Conservation (phyloP, 331 rosid genomes). For the Rosa hybrid region DNA sequence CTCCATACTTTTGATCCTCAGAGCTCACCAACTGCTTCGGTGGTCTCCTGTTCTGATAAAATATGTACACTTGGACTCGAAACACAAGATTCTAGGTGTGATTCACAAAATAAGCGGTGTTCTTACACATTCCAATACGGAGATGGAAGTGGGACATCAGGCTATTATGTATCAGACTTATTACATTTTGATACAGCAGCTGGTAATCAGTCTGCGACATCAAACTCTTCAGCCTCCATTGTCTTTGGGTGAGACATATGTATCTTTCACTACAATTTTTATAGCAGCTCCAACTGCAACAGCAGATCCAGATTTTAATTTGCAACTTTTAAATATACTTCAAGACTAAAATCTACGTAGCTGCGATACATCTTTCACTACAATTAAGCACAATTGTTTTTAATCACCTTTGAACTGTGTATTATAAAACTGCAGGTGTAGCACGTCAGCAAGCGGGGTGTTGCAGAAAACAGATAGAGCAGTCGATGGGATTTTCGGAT, state of each 20-base stretch:
- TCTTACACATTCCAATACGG: constrained; percentile 63
- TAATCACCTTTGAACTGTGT: constrained; percentile 14
- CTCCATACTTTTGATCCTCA: constrained; percentile 51
- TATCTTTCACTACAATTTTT: not conserved
- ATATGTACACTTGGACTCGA: constrained; percentile 52
- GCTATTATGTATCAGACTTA: constrained; percentile 63
- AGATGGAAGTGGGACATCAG: constrained; percentile 79
- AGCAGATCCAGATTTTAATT: constrained; percentile 1
- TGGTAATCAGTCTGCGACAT: constrained; percentile 36
- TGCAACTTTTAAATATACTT: not conserved
- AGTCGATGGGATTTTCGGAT: constrained; percentile 72
- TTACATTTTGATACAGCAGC: constrained; percentile 49
- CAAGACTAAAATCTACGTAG: not conserved
- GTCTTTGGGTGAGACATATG: constrained; percentile 63
- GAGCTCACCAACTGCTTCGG: constrained; percentile 56
- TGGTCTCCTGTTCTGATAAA: constrained; percentile 55
- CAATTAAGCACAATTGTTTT: not conserved
- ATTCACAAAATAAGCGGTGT: constrained; percentile 54
- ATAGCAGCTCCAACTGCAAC: not conserved
- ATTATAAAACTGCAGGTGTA: constrained; percentile 51
- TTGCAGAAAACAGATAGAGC: constrained; percentile 67
- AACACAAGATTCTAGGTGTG: constrained; percentile 59
- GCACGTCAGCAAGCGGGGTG: constrained; percentile 59
- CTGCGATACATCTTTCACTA: not conserved
- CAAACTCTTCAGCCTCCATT: constrained; percentile 63